Base-by-base conservation (phyloP, 768 basidiomycete genomes). In the Panaeolus papilionaceus region DNA sequence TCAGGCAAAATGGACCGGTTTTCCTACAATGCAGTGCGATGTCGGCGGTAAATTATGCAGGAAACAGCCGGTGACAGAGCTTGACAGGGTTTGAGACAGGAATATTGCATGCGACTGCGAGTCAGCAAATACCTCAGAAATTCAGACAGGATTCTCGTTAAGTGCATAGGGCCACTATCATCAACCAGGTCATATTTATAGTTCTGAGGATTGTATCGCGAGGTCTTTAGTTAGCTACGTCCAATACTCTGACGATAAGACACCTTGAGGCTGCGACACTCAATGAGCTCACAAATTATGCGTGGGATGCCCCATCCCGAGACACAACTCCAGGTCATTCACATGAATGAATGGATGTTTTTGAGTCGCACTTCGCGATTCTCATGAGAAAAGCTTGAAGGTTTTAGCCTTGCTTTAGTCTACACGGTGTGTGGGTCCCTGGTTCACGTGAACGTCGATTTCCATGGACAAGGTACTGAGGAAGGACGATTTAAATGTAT, bases 361-460 rank as follows among this genome's bases (percentile, higher is more conserved):
- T 16, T 14, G 11, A 58, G 54, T 58, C 4, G 2, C 54, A 58
- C 54, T 58, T 58, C 33, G 20, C 1, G 28, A 28, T 58, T 58
- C 54, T 58, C 54, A 58, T 58, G 54, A 58, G 54, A 33, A 33
- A 28, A 58, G 54, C 26, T 58, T 58, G 54, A 58, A 58, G 28
- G 28, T 58, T 58, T 58, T 58, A 58, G 54, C 54, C 54, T 58
- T 58, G 54, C 28, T 58, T 58, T 58, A 58, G 54, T 58, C 28
- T 58, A 58, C 54, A 58, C 33, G 33, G 28, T 16, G 14, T 33
- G 54, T 58, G 54, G 54, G 54, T 58, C 54, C 54, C 54, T 58
- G 54, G 20, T 58, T 58, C 54, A 58, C 54, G 54, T 58, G 54
- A 58, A 58, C 47, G 1, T 4, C 54, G 2, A 33, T 58, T 26